Conservation (phyloP, 805 yeast species). For the Torulaspora microellipsoides region DNA sequence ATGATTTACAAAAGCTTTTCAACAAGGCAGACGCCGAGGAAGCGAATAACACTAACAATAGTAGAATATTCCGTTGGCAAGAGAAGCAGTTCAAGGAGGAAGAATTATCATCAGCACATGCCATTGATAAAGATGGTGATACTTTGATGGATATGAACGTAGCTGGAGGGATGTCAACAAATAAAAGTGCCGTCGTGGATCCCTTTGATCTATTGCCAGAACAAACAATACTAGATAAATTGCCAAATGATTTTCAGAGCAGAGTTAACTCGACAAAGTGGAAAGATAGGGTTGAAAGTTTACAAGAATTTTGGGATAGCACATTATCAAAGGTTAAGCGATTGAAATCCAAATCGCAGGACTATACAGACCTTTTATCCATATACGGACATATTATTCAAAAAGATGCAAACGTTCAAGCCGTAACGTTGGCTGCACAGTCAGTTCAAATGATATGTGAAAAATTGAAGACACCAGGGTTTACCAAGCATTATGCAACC, state of each 20-base stretch:
- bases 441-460: constrained; percentile 56
- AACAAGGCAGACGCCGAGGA: constrained; percentile 41
- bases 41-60: constrained; percentile 4
- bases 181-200: constrained; percentile 40
- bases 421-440: constrained; percentile 72
- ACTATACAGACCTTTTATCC: constrained; percentile 61
- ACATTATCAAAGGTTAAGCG: constrained; percentile 51
- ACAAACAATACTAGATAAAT: constrained; percentile 55
- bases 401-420: constrained; percentile 86
- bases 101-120: neutral
- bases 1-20: constrained; percentile 70
- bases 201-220: constrained; percentile 70
- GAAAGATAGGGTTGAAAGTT: constrained; percentile 87
- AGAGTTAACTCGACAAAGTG: constrained; percentile 64
- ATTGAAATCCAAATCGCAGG: constrained; percentile 47
- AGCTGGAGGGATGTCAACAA: constrained; percentile 23
- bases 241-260: constrained; percentile 59
- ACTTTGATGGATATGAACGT: constrained; percentile 29
- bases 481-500: constrained; percentile 46
- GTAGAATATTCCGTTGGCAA: constrained; percentile 16
- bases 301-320: constrained; percentile 53
- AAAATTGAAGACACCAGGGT: constrained; percentile 53
- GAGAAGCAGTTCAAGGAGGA: constrained; percentile 6
- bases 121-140: constrained; percentile 38
- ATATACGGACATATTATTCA: constrained; percentile 59